Percentiles rank a stretch among this genome's conserved stretches.
These are phyloP conservation scores for Centella asiatica DNA, from an alignment of 129 eudicot species.

Conservation along the genomic window DNA sequence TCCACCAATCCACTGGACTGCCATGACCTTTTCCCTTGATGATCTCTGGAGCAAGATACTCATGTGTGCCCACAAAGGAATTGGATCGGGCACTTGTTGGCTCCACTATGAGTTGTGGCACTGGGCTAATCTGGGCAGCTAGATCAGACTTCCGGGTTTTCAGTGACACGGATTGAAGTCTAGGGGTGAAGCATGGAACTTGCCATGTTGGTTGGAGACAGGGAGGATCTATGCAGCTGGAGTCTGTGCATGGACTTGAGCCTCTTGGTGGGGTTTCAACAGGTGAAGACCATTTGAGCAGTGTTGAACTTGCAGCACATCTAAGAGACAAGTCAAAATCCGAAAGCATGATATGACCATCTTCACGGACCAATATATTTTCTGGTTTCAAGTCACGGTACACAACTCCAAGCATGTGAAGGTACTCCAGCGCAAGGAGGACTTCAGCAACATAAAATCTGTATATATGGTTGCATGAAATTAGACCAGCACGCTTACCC, in stretches of 20 bases:
- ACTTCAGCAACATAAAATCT: slow-evolving; percentile 95
- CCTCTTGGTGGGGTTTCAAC: slow-evolving; percentile 32
- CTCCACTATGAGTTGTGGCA: slow-evolving; percentile 80
- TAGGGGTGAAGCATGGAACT: slow-evolving; percentile 71
- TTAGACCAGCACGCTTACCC: background rate
- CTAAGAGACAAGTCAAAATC: slow-evolving; percentile 85
- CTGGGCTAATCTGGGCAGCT: slow-evolving; percentile 35
- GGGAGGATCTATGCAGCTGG: slow-evolving; percentile 78
- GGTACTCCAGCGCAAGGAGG: slow-evolving; percentile 90
- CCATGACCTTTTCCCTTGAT: slow-evolving; percentile 95
- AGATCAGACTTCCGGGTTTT: slow-evolving; percentile 44
- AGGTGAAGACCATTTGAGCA: slow-evolving; percentile 44
- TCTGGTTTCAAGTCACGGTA: slow-evolving; percentile 92
- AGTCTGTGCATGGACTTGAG: slow-evolving; percentile 30
- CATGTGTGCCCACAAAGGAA: slow-evolving; percentile 95
- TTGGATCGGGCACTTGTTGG: slow-evolving; percentile 74
- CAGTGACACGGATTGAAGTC: slow-evolving; percentile 30
- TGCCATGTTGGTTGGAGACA: slow-evolving; percentile 91
- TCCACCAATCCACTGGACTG: slow-evolving; percentile 98
- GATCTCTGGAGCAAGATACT: slow-evolving; percentile 90
- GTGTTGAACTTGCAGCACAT: slow-evolving; percentile 56
- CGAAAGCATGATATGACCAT: slow-evolving; percentile 91
- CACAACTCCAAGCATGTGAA: slow-evolving; percentile 94
- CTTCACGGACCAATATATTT: slow-evolving; percentile 81
- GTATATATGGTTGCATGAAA: slow-evolving; percentile 3